Evolutionary conservation across 495 filamentous ascomycete species (phyloP).

Genomic region (Talaromyces thailandensis): DNA sequence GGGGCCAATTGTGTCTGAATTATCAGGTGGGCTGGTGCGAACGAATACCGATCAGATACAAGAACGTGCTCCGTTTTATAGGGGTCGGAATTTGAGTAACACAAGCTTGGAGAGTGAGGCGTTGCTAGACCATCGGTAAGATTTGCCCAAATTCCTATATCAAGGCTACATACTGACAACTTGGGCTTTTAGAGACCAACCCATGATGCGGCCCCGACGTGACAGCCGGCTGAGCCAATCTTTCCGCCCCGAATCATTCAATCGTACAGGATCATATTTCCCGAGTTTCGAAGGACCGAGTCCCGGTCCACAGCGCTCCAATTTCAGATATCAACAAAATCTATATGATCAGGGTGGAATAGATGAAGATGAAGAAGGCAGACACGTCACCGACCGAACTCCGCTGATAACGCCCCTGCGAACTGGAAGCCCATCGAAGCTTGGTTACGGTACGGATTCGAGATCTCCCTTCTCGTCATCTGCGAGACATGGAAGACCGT

Average conservation of each 20-base stretch:
- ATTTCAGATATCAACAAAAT: slow-evolving; percentile 9
- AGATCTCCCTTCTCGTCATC: slow-evolving; percentile 20
- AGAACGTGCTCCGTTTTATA: slow-evolving; percentile 41
- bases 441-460: slow-evolving; percentile 30
- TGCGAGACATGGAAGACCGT: slow-evolving; percentile 19
- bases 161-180: slow-evolving; percentile 2
- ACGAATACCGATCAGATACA: not conserved
- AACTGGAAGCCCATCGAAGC: slow-evolving; percentile 13
- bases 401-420: slow-evolving; percentile 27
- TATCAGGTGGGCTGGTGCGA: not conserved
- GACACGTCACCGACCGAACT: slow-evolving; percentile 36
- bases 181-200: slow-evolving; percentile 48
- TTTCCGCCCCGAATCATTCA: slow-evolving; percentile 33
- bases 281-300: slow-evolving; percentile 16
- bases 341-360: slow-evolving; percentile 9
- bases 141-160: not conserved
- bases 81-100: slow-evolving; percentile 54
- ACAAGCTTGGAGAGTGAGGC: slow-evolving; percentile 77
- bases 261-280: slow-evolving; percentile 19
- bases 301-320: slow-evolving; percentile 8
- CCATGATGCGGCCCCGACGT: slow-evolving; percentile 59
- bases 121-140: slow-evolving; percentile 70
- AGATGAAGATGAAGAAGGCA: slow-evolving; percentile 38
- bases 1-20: slow-evolving; percentile 5
- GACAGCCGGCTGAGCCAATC: slow-evolving; percentile 42